These are phyloP conservation scores for Cladosporium sp. DNA, from an alignment of 2,329 filamentous ascomycete genomes.

Conservation along the genomic window DNA sequence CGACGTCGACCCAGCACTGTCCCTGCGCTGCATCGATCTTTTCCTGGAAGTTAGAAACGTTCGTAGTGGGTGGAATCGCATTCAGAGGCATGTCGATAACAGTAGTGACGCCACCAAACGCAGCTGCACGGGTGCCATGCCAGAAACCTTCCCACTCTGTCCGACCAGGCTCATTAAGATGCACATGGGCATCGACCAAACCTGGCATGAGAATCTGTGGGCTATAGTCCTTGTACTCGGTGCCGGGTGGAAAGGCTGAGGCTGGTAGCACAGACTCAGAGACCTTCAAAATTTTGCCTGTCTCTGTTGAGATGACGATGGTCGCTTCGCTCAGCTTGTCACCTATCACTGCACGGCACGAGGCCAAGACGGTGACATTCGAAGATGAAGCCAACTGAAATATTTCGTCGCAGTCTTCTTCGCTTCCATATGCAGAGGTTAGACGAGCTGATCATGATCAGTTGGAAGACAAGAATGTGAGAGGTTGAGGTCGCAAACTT, in stretches of 20 bases:
- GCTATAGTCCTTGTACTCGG: slow-evolving; percentile 76
- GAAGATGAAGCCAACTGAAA: not conserved
- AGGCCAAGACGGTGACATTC: slow-evolving; percentile 68
- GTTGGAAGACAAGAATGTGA: not conserved
- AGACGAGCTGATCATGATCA: not conserved
- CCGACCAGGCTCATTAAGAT: slow-evolving; percentile 92
- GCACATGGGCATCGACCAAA: slow-evolving; percentile 93
- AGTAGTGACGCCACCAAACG: slow-evolving; percentile 92
- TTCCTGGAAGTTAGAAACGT: slow-evolving; percentile 72
- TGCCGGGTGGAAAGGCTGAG: slow-evolving; percentile 67
- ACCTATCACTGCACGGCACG: slow-evolving; percentile 75
- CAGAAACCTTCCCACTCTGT: slow-evolving; percentile 99
- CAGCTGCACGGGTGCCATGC: slow-evolving; percentile 88
- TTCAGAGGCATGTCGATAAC: slow-evolving; percentile 98
- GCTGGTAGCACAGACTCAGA: slow-evolving; percentile 68
- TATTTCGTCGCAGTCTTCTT: not conserved
- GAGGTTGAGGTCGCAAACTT: not conserved
- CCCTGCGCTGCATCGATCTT: slow-evolving; percentile 80
- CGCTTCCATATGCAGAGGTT: not conserved
- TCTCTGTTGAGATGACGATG: slow-evolving; percentile 68
- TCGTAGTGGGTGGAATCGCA: slow-evolving; percentile 93
- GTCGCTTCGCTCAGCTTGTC: slow-evolving; percentile 76
- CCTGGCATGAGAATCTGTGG: slow-evolving; percentile 83
- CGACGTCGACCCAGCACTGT: slow-evolving; percentile 98
- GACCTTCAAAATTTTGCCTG: slow-evolving; percentile 80